These are phyloP conservation scores for Solanum phureja DNA, from an alignment of 257 asterid genomes.

Conservation along the genomic window DNA sequence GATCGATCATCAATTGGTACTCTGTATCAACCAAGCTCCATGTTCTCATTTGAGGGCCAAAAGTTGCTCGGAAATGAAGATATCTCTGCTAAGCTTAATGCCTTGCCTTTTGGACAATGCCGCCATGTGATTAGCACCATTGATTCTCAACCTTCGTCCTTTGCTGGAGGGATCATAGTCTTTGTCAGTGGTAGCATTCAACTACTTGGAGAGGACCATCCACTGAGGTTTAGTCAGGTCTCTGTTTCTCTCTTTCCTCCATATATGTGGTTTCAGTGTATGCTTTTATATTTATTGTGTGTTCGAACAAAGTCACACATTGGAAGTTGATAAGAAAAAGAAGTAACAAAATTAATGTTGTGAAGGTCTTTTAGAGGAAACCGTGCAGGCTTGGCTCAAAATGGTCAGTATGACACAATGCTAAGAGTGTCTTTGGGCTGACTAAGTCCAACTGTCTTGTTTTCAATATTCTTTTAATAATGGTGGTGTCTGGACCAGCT, in stretches of 20 bases:
- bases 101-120: conserved; percentile 43
- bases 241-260: background rate
- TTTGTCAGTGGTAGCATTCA: conserved; percentile 54
- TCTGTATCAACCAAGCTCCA: conserved; percentile 38
- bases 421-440: background rate
- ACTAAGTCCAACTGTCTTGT: background rate
- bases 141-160: conserved; percentile 40
- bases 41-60: conserved; percentile 53
- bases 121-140: conserved; percentile 38
- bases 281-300: background rate
- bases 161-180: conserved; percentile 32
- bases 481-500: no score
- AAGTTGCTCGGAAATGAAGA: conserved; percentile 24
- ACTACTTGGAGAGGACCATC: conserved; percentile 37
- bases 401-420: background rate
- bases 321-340: background rate
- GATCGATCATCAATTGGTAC: conserved; percentile 21
- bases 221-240: conserved; percentile 61
- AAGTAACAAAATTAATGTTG: background rate
- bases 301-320: background rate
- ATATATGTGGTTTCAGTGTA: background rate
- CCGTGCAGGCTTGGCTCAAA: background rate
- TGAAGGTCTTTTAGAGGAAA: background rate
- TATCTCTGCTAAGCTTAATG: conserved; percentile 27
- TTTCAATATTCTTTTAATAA: no score